These are phyloP conservation scores for Galerina marginata DNA, from an alignment of 768 basidiomycete genomes.

Conservation along the genomic window DNA sequence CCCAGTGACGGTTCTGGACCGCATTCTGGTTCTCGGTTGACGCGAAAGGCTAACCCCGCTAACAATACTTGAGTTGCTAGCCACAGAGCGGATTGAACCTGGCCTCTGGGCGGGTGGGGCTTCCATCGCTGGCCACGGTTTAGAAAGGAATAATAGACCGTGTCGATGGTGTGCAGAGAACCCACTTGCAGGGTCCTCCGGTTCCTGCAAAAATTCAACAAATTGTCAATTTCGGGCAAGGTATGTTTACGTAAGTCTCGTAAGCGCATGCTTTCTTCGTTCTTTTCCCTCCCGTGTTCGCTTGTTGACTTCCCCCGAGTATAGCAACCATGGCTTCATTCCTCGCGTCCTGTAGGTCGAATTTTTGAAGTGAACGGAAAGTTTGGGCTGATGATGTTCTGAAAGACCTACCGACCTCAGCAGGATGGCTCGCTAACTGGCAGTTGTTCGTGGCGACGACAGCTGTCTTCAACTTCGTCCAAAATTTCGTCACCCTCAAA, in stretches of 20 bases:
- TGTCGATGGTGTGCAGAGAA: conserved; percentile 7
- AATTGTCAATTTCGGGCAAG: conserved; percentile 10
- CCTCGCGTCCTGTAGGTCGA: conserved; percentile 28
- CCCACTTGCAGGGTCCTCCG: conserved; percentile 16
- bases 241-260: too few species aligned
- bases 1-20: conserved; percentile 56
- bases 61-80: conserved; percentile 54
- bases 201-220: conserved; percentile 19
- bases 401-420: conserved; percentile 65
- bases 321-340: conserved; percentile 20
- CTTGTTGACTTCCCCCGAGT: too few species aligned
- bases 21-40: conserved; percentile 56
- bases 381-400: not conserved
- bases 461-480: conserved; percentile 84
- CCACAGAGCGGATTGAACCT: conserved; percentile 51
- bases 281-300: conserved; percentile 11
- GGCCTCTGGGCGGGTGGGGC: conserved; percentile 29
- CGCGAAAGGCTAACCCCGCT: conserved; percentile 58
- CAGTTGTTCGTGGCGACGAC: conserved; percentile 79
- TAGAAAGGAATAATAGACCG: conserved; percentile 7
- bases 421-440: conserved; percentile 86
- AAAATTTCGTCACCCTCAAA: conserved; percentile 80
- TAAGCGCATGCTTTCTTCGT: not conserved
- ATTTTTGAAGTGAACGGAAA: too few species aligned
- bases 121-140: conserved; percentile 20